Evolutionary conservation across 192 early-diverging fungal species (phyloP).

Genomic region (Backusella mclennaniae): DNA sequence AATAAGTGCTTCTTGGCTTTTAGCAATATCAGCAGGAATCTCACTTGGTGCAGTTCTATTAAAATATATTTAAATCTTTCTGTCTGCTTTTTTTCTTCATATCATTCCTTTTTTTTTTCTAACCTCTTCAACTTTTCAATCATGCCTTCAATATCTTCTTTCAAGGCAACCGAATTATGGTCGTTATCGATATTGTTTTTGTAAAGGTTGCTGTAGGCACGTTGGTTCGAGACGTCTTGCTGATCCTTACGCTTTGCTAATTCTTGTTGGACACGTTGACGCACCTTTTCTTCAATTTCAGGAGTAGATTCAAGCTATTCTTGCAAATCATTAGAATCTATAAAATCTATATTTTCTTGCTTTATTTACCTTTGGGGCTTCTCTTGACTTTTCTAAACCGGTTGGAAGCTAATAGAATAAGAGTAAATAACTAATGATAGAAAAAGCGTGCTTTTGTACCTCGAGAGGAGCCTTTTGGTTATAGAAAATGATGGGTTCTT

Average conservation of each 20-base stretch:
- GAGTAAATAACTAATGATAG: background rate
- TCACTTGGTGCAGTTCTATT: conserved; percentile 24
- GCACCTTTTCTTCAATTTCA: conserved; percentile 32
- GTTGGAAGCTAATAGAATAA: conserved; percentile 25
- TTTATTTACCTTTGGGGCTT: conserved; percentile 10
- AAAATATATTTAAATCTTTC: background rate
- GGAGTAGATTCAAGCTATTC: conserved; percentile 8
- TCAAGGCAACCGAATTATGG: conserved; percentile 27
- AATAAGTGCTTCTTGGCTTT: conserved; percentile 31
- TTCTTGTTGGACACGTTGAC: conserved; percentile 33
- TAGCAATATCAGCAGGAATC: conserved; percentile 28
- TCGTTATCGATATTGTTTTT: conserved; percentile 34
- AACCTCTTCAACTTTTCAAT: conserved; percentile 35
- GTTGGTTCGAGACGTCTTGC: conserved; percentile 24
- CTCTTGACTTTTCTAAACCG: conserved; percentile 29
- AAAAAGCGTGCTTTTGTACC: conserved; percentile 7
- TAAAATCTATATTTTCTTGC: background rate
- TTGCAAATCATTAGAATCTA: background rate
- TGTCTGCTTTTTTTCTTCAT: too few species aligned
- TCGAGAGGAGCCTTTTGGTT: conserved; percentile 33
- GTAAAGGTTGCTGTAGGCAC: conserved; percentile 3
- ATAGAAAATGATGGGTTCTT: conserved; percentile 32
- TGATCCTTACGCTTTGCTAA: conserved; percentile 18
- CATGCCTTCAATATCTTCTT: conserved; percentile 31
- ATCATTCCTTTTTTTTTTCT: background rate